Conservation (phyloP, 177 flowering plant species). For the Vitis hybrid region DNA sequence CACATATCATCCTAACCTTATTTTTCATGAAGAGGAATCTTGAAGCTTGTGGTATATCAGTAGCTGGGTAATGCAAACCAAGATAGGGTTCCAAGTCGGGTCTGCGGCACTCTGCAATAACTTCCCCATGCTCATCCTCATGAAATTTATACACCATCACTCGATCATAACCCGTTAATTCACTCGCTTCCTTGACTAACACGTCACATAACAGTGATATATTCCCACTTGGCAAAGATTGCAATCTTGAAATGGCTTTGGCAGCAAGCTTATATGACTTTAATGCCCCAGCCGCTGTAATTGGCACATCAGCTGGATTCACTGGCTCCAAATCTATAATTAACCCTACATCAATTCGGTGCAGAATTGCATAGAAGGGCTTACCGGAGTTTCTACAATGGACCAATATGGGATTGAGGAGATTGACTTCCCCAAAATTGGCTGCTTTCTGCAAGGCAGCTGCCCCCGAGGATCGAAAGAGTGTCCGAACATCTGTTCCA, state of each 20-base stretch:
- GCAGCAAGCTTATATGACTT: slow-evolving; percentile 85
- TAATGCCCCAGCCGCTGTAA: slow-evolving; percentile 81
- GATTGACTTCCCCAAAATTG: slow-evolving; percentile 57
- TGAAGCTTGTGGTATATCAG: slow-evolving; percentile 89
- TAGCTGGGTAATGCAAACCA: slow-evolving; percentile 81
- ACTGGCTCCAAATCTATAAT: slow-evolving; percentile 82
- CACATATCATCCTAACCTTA: slow-evolving; percentile 83
- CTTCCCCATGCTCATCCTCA: slow-evolving; percentile 90
- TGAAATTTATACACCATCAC: slow-evolving; percentile 84
- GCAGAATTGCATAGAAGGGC: slow-evolving; percentile 82
- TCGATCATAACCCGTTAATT: slow-evolving; percentile 75
- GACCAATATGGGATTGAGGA: slow-evolving; percentile 74
- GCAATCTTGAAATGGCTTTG: slow-evolving; percentile 77
- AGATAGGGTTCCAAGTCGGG: slow-evolving; percentile 69
- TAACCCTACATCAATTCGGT: slow-evolving; percentile 72
- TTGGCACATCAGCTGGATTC: slow-evolving; percentile 63
- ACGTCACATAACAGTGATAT: slow-evolving; percentile 62
- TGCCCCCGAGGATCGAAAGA: slow-evolving; percentile 64
- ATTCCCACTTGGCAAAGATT: slow-evolving; percentile 72
- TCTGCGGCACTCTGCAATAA: slow-evolving; percentile 56
- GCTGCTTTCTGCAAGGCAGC: slow-evolving; percentile 74
- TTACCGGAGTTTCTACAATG: slow-evolving; percentile 67
- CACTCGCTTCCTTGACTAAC: slow-evolving; percentile 67
- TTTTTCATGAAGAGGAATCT: slow-evolving; percentile 80
- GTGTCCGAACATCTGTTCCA: slow-evolving; percentile 65